A percentile compares a stretch with the other conserved stretches of the same genome.
Conservation (phyloP, 2,329 filamentous ascomycete species). For the Thielaviopsis punctulata region DNA sequence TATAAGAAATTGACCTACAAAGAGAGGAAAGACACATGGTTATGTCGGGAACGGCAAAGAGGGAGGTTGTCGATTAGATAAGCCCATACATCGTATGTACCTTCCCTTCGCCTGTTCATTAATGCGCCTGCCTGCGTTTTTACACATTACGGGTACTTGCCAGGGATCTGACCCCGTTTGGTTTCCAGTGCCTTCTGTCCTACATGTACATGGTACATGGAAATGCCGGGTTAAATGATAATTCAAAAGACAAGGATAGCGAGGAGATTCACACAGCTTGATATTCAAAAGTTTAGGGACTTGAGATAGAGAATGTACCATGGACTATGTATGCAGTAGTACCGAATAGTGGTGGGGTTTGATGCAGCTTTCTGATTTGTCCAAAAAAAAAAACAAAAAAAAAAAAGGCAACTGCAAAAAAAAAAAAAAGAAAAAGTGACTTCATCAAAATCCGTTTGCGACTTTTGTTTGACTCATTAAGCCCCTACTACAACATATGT, state of each 20-base stretch:
- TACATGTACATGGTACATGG: too few species aligned
- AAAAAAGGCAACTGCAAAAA: conserved; percentile 5
- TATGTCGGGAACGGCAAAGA: not conserved
- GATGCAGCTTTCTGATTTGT: not conserved
- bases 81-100: not conserved
- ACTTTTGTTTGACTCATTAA: not conserved
- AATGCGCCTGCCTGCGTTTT: not conserved
- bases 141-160: not conserved
- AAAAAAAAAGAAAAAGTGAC: not conserved
- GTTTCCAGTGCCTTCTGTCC: not conserved
- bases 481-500: conserved; percentile 1
- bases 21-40: not conserved
- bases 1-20: not conserved
- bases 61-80: conserved; percentile 4
- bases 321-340: not conserved
- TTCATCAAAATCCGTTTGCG: not conserved
- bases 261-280: too few species aligned
- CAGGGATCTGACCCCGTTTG: not conserved
- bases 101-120: not conserved
- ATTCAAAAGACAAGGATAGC: not conserved
- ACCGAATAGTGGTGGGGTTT: not conserved
- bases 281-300: not conserved
- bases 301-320: not conserved
- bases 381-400: not conserved
- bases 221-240: too few species aligned